Evolutionary conservation across 2,329 filamentous ascomycete genomes (phyloP).

Genomic region (Curvularia sp.): DNA sequence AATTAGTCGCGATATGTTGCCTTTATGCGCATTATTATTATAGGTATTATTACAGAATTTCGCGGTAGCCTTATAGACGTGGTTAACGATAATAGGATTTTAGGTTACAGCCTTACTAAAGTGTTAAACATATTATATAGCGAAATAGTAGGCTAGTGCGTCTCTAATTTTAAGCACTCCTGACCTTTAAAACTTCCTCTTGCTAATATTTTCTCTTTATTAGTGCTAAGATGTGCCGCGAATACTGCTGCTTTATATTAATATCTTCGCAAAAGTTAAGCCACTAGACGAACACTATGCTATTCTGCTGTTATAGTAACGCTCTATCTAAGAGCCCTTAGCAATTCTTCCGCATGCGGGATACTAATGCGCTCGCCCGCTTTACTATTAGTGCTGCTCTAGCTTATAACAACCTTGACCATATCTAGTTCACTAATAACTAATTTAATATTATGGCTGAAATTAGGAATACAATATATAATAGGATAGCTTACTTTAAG

Average conservation of each 20-base stretch:
- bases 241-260: constrained; percentile 20
- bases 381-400: constrained; percentile 46
- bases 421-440: constrained; percentile 29
- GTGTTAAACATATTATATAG: constrained; percentile 3
- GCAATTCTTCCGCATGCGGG: constrained; percentile 45
- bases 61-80: constrained; percentile 6
- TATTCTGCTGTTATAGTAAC: constrained; percentile 42
- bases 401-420: constrained; percentile 43
- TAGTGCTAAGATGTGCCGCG: constrained; percentile 7
- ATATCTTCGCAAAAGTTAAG: constrained; percentile 30
- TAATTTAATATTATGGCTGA: constrained; percentile 26
- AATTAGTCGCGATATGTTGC: constrained; percentile 35
- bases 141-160: constrained; percentile 6
- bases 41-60: constrained; percentile 10
- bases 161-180: neutral
- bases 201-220: neutral
- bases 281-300: constrained; percentile 17
- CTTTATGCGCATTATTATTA: constrained; percentile 26
- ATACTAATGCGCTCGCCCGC: constrained; percentile 45
- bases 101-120: constrained; percentile 8
- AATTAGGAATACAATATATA: constrained; percentile 42
- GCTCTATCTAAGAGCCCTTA: constrained; percentile 35
- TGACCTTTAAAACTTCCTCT: neutral
- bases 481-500: constrained; percentile 47
- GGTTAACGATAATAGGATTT: neutral